A percentile compares a stretch with the other conserved stretches of the same genome.
Conservation (phyloP, 2,329 filamentous ascomycete species). For the Scedosporium aurantiacum region DNA sequence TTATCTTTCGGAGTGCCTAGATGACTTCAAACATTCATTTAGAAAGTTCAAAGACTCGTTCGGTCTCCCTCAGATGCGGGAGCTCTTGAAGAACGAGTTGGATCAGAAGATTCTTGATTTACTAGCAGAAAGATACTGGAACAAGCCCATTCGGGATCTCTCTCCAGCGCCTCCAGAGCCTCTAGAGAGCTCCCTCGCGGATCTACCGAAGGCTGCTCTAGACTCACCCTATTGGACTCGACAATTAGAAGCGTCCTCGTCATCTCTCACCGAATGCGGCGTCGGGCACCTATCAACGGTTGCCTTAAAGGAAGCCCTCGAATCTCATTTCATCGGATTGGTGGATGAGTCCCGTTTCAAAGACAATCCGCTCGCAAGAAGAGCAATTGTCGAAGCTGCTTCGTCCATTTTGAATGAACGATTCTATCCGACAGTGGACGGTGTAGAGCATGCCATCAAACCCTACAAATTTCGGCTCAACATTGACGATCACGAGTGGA, state of each 20-base stretch:
- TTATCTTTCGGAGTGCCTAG: slow-evolving; percentile 88
- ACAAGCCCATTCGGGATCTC: slow-evolving; percentile 85
- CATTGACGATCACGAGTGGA: slow-evolving; percentile 83
- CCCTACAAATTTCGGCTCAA: slow-evolving; percentile 98
- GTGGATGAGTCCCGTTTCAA: slow-evolving; percentile 75
- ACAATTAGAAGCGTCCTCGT: slow-evolving; percentile 85
- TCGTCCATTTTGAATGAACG: slow-evolving; percentile 84
- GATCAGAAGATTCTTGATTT: slow-evolving; percentile 93
- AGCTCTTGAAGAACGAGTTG: slow-evolving; percentile 81
- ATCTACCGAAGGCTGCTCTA: slow-evolving; percentile 74
- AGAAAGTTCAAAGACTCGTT: slow-evolving; percentile 87
- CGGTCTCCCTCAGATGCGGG: slow-evolving; percentile 77
- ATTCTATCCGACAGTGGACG: slow-evolving; percentile 94
- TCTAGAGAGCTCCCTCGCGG: slow-evolving; percentile 51
- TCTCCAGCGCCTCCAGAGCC: slow-evolving; percentile 52
- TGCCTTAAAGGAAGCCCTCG: slow-evolving; percentile 79
- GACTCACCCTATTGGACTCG: slow-evolving; percentile 86
- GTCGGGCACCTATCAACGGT: slow-evolving; percentile 88
- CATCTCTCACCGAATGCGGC: slow-evolving; percentile 83
- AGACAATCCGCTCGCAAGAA: slow-evolving; percentile 79
- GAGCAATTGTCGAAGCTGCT: slow-evolving; percentile 86
- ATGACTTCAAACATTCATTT: slow-evolving; percentile 96
- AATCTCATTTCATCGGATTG: slow-evolving; percentile 69
- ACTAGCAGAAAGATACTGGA: slow-evolving; percentile 92
- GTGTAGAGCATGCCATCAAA: slow-evolving; percentile 98